Percentiles rank a stretch among this genome's conserved stretches.
These are phyloP conservation scores for Metschnikowia dekortorum DNA, from an alignment of 805 yeast species.

Conservation along the genomic window DNA sequence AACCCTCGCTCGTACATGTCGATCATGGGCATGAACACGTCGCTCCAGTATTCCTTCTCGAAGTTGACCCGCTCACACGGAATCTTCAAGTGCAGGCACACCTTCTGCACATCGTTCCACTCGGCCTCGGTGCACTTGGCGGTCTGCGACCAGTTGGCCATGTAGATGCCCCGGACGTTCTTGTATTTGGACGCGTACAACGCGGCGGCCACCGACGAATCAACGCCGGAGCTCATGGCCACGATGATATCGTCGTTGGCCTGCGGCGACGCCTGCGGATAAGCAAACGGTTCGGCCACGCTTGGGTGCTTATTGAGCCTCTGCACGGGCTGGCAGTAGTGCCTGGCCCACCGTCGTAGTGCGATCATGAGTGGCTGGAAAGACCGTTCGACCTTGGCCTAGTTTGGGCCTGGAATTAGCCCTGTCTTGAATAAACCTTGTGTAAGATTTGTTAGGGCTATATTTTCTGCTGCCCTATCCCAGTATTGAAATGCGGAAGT, in stretches of 20 bases:
- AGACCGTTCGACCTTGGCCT: no score
- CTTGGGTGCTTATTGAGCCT: slow-evolving; percentile 9
- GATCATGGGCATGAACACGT: slow-evolving; percentile 91
- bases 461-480: no score
- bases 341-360: background rate
- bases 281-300: slow-evolving; percentile 15
- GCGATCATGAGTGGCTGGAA: no score
- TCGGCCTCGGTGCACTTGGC: slow-evolving; percentile 78
- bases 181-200: slow-evolving; percentile 49
- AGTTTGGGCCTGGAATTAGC: no score
- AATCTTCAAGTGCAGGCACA: slow-evolving; percentile 57
- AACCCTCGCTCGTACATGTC: slow-evolving; percentile 61
- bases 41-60: slow-evolving; percentile 88
- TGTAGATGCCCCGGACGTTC: slow-evolving; percentile 77
- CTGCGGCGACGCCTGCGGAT: slow-evolving; percentile 43
- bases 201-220: slow-evolving; percentile 85
- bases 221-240: slow-evolving; percentile 97
- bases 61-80: slow-evolving; percentile 75
- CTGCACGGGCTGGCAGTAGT: slow-evolving; percentile 2
- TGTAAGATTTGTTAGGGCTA: no score
- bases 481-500: no score
- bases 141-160: slow-evolving; percentile 84
- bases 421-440: no score
- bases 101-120: slow-evolving; percentile 76
- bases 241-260: slow-evolving; percentile 60